These are phyloP conservation scores for Sclerotinia spermophila DNA, from an alignment of 2,329 filamentous ascomycete genomes.

Conservation along the genomic window DNA sequence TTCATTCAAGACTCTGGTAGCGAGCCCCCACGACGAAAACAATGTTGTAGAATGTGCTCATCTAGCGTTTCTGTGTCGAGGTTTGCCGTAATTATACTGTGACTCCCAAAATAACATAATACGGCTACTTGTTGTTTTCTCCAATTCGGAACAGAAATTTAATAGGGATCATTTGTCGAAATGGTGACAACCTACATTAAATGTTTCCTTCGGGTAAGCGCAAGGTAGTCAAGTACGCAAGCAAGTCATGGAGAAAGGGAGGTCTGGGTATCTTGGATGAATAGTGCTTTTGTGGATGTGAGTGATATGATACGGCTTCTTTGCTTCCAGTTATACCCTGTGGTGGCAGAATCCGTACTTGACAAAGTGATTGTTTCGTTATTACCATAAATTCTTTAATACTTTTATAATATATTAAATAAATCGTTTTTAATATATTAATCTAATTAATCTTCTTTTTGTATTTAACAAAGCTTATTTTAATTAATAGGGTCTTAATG, in stretches of 20 bases:
- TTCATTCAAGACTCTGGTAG: too few relatives aligned
- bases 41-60: background rate
- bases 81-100: background rate
- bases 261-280: background rate
- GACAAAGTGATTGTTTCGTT: too few relatives aligned
- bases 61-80: background rate
- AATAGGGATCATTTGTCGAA: background rate
- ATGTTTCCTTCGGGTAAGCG: rapidly evolving
- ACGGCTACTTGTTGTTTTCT: background rate
- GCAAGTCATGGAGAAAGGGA: background rate
- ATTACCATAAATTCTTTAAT: too few relatives aligned
- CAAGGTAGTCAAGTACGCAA: background rate
- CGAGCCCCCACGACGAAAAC: background rate
- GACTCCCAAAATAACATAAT: background rate
- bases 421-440: too few relatives aligned
- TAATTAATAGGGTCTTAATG: too few relatives aligned
- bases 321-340: too few relatives aligned
- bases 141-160: background rate
- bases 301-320: too few relatives aligned
- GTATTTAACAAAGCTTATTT: too few relatives aligned
- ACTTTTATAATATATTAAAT: too few relatives aligned
- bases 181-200: background rate
- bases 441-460: too few relatives aligned
- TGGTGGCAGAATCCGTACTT: too few relatives aligned
- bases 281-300: background rate